These are phyloP conservation scores for Ganoderma lucidum DNA, from an alignment of 1,284 basidiomycete species.

Conservation along the genomic window DNA sequence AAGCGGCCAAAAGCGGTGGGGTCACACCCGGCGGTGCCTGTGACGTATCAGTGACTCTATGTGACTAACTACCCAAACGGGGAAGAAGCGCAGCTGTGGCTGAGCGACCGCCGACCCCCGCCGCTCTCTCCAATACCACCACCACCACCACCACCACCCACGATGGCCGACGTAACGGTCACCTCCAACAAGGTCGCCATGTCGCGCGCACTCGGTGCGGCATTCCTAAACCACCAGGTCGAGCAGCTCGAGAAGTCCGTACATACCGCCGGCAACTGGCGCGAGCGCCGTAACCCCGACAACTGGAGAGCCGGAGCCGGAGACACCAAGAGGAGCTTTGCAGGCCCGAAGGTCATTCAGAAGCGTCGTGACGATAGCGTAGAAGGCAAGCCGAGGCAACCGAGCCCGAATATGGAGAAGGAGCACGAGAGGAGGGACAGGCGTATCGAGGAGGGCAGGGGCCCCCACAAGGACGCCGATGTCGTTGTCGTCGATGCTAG, in stretches of 20 bases:
- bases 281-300: slow-evolving; percentile 47
- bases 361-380: slow-evolving; percentile 37
- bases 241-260: slow-evolving; percentile 83
- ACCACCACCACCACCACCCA: slow-evolving; percentile 17
- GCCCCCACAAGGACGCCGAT: slow-evolving; percentile 66
- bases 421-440: slow-evolving; percentile 43
- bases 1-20: background rate
- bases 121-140: slow-evolving; percentile 9
- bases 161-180: slow-evolving; percentile 35
- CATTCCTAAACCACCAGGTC: slow-evolving; percentile 84
- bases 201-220: slow-evolving; percentile 83
- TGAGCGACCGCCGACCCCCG: slow-evolving; percentile 10
- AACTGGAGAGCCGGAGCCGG: slow-evolving; percentile 42
- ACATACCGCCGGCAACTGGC: slow-evolving; percentile 67
- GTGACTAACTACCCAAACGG: slow-evolving; percentile 11
- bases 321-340: slow-evolving; percentile 27
- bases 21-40: background rate
- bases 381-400: slow-evolving; percentile 25
- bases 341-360: slow-evolving; percentile 27
- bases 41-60: slow-evolving; percentile 11
- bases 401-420: slow-evolving; percentile 34
- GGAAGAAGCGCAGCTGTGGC: slow-evolving; percentile 23
- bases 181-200: slow-evolving; percentile 69
- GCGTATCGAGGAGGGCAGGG: slow-evolving; percentile 44
- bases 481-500: slow-evolving; percentile 87